phyloP scores from a whole-genome alignment of 768 basidiomycete species.

The Tremella yokohamensis region DNA sequence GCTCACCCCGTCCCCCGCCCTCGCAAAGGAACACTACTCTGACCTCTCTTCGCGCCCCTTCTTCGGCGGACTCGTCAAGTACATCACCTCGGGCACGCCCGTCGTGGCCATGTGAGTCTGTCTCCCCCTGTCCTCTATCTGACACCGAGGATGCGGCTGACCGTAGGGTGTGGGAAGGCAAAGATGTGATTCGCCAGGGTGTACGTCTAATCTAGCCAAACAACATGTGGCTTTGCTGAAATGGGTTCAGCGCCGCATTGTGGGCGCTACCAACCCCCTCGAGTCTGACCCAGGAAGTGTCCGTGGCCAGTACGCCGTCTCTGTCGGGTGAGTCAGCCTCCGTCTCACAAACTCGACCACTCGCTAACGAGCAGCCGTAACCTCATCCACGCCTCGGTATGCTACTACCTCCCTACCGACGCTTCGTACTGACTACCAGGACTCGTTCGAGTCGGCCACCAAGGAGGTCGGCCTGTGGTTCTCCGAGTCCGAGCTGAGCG shows the following conservation, averaged over 20 bases:
- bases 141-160: neutral
- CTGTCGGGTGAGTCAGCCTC: constrained; percentile 31
- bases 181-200: constrained; percentile 46
- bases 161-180: constrained; percentile 46
- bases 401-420: neutral
- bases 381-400: constrained; percentile 44
- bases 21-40: constrained; percentile 29
- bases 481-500: constrained; percentile 35
- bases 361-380: constrained; percentile 29
- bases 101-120: constrained; percentile 45
- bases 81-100: constrained; percentile 47
- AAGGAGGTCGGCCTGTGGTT: constrained; percentile 49
- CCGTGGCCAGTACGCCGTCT: constrained; percentile 46
- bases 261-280: constrained; percentile 46
- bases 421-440: constrained; percentile 23
- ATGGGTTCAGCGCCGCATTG: constrained; percentile 36
- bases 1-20: constrained; percentile 26
- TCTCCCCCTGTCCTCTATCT: neutral
- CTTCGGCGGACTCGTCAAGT: constrained; percentile 44
- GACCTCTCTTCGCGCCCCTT: constrained; percentile 29
- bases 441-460: constrained; percentile 46
- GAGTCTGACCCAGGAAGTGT: constrained; percentile 44
- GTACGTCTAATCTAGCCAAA: constrained; percentile 20
- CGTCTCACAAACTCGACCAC: neutral
- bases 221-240: neutral